These are phyloP conservation scores for Adansonia rubrostipa DNA, from an alignment of 441 rosid genomes.

Conservation along the genomic window DNA sequence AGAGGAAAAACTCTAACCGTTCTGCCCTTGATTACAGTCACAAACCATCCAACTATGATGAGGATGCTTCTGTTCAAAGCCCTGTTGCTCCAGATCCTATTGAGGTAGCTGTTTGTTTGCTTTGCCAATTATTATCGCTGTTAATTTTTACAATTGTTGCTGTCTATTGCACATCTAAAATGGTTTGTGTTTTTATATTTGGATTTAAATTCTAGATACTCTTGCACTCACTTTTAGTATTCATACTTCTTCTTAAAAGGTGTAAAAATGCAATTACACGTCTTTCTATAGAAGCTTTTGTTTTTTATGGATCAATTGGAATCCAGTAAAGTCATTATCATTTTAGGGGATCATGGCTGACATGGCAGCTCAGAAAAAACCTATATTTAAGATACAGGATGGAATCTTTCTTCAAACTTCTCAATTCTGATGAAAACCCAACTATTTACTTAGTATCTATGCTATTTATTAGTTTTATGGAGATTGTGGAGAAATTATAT, in stretches of 20 bases:
- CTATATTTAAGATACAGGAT: no score
- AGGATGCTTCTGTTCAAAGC: slow-evolving; percentile 49
- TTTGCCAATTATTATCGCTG: slow-evolving; percentile 10
- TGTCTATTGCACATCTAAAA: neutral
- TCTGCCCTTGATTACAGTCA: slow-evolving; percentile 50
- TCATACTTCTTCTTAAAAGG: slow-evolving; percentile 8
- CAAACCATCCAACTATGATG: slow-evolving; percentile 45
- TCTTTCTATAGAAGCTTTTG: neutral
- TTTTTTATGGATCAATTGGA: slow-evolving; percentile 3
- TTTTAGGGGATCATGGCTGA: neutral
- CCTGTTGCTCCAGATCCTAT: slow-evolving; percentile 81
- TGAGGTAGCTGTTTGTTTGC: slow-evolving; percentile 58
- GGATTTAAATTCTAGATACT: slow-evolving; percentile 2
- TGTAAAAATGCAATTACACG: neutral
- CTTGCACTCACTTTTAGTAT: neutral
- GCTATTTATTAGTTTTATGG: neutral
- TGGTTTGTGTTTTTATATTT: neutral
- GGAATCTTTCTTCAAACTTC: neutral
- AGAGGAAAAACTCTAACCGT: slow-evolving; percentile 56
- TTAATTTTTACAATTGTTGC: neutral
- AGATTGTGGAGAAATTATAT: neutral
- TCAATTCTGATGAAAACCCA: neutral
- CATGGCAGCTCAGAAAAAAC: no score
- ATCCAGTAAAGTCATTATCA: neutral
- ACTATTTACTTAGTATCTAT: neutral